Percentiles rank a stretch among this genome's conserved stretches.
Evolutionary conservation across 345 rosid species (phyloP).

Genomic region (Camelina hispida): DNA sequence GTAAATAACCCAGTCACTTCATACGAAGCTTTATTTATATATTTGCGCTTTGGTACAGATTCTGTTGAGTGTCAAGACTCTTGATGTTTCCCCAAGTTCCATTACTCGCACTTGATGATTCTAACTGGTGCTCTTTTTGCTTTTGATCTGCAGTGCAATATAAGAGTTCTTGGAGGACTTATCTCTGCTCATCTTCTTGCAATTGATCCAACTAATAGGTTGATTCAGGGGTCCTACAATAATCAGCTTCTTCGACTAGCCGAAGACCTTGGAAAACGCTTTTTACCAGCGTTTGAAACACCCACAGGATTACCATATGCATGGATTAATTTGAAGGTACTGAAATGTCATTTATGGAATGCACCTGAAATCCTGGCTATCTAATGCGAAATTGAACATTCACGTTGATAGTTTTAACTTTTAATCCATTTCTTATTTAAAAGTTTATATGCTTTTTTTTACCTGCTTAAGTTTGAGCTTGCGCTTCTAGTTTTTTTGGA

Average conservation of each 20-base stretch:
- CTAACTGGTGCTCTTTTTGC: conserved; percentile 43
- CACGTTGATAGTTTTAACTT: neutral
- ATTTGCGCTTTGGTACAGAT: neutral
- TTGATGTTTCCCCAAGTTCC: conserved; percentile 5
- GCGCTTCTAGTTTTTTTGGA: conserved; percentile 49
- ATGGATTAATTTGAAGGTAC: conserved; percentile 96
- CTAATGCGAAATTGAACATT: conserved; percentile 1
- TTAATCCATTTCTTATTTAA: neutral
- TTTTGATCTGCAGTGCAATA: conserved; percentile 81
- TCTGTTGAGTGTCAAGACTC: neutral
- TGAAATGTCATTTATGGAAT: neutral
- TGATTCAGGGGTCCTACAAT: conserved; percentile 74
- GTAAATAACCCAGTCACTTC: conserved; percentile 43
- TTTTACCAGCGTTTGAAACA: conserved; percentile 84
- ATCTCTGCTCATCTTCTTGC: conserved; percentile 99
- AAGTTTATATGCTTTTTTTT: neutral
- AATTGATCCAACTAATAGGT: conserved; percentile 72
- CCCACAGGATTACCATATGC: conserved; percentile 94
- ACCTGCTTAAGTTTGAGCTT: conserved; percentile 35
- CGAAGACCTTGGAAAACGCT: conserved; percentile 87
- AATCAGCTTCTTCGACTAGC: conserved; percentile 81
- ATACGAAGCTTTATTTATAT: neutral
- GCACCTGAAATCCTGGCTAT: conserved; percentile 14
- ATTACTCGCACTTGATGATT: conserved; percentile 25
- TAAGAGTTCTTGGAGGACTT: conserved; percentile 99